Percentiles rank a stretch among this genome's conserved stretches.
Evolutionary conservation across 768 basidiomycete species (phyloP).

Genomic region (Melanogaster broomeanus): DNA sequence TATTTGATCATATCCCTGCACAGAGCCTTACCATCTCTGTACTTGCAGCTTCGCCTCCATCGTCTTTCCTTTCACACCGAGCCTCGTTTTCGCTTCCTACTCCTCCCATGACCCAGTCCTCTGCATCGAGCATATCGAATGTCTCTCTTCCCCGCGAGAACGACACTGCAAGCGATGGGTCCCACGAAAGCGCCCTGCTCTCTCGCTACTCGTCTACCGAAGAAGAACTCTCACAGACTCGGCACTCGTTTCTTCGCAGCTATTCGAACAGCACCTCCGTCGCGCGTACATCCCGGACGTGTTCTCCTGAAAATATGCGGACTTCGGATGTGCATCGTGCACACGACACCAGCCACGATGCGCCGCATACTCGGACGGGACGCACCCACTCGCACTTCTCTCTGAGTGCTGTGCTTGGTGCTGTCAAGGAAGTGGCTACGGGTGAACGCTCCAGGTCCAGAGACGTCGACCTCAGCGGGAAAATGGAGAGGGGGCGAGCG

Average conservation of each 20-base stretch:
- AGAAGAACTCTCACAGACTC: slow-evolving; percentile 13
- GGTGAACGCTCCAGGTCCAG: slow-evolving; percentile 12
- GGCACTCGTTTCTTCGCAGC: not conserved
- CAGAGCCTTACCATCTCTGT: not conserved
- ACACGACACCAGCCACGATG: not conserved
- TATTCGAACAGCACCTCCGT: not conserved
- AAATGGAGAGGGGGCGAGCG: slow-evolving; percentile 34
- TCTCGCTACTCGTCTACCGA: slow-evolving; percentile 43
- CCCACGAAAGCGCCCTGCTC: not conserved
- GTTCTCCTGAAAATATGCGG: slow-evolving; percentile 4
- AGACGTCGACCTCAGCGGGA: slow-evolving; percentile 38
- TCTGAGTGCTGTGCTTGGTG: slow-evolving; percentile 15
- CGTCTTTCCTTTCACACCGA: not conserved
- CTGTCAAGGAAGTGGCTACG: slow-evolving; percentile 19
- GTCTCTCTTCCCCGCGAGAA: slow-evolving; percentile 4
- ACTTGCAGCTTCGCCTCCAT: not conserved
- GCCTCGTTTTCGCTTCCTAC: not conserved
- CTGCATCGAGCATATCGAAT: slow-evolving; percentile 6
- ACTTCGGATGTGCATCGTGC: not conserved
- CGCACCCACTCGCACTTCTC: slow-evolving; percentile 21
- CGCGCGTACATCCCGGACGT: not conserved
- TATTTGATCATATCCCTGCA: not conserved
- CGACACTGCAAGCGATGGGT: not conserved
- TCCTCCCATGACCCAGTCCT: not conserved
- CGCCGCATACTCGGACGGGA: not conserved